phyloP scores from a whole-genome alignment of 2,329 filamentous ascomycete genomes.

The Lasiodiplodia gonubiensis region DNA sequence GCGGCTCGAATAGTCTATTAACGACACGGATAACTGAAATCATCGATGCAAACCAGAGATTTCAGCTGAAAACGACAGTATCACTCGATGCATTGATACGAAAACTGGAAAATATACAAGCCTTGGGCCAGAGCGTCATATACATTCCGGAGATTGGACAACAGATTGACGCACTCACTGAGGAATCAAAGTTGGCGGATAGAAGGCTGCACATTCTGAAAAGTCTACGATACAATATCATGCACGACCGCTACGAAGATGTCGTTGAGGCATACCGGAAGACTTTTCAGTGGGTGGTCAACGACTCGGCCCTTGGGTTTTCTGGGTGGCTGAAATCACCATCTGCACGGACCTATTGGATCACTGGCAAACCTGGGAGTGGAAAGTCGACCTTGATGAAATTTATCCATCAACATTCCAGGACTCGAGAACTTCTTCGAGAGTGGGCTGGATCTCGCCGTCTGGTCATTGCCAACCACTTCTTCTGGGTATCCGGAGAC shows the following conservation, averaged over 20 bases:
- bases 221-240: neutral
- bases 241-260: neutral
- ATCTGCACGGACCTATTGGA: conserved; percentile 42
- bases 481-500: conserved; percentile 42
- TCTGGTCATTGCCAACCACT: conserved; percentile 35
- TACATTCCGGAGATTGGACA: too few relatives aligned
- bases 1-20: too few relatives aligned
- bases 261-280: conserved; percentile 26
- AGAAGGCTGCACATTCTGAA: neutral
- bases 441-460: conserved; percentile 31
- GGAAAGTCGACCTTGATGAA: conserved; percentile 45
- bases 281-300: conserved; percentile 30
- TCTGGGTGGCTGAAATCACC: neutral
- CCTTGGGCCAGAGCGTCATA: too few relatives aligned
- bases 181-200: too few relatives aligned
- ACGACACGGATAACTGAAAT: too few relatives aligned
- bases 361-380: conserved; percentile 42
- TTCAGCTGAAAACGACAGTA: too few relatives aligned
- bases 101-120: too few relatives aligned
- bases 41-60: too few relatives aligned
- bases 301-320: conserved; percentile 13
- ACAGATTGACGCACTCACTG: too few relatives aligned
- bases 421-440: conserved; percentile 31
- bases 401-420: conserved; percentile 33
- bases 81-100: too few relatives aligned